Evolutionary conservation across 768 basidiomycete species (phyloP), one percentile per base, ranked within the genome.

Genomic region (Amanita molliuscula): DNA sequence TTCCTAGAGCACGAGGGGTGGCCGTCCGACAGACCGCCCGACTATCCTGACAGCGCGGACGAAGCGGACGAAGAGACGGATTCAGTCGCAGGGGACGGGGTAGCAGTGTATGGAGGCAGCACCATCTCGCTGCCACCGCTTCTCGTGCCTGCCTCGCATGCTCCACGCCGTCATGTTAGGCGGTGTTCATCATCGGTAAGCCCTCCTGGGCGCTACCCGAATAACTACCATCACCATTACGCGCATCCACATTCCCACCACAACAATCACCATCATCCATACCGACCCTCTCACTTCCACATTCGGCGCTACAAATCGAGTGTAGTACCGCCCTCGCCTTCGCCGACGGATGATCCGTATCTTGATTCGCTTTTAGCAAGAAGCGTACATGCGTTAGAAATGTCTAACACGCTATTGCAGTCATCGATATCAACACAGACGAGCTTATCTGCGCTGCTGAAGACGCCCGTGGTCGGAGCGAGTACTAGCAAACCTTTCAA

Each of bases 301-400:
- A 11, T 31, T 13, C 15, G 34, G 15, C 25, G 33, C 18, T 45
- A 16, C 25, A 45, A 20, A 20, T 5, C 50, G 21, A 29, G 20
- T n/a, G 15, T 9, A 3, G 16, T 16, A 16, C 33, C 34, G 2
- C 33, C 50, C 4, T 46, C 18, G 26, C 41, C 50, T 21, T 51
- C 50, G 44, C 45, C 51, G 15, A 46, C 56, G 57, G 43, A 61
- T 52, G 81, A 84, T 61, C 75, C 76, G 10, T 80, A 76, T 57
- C 73, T 89, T 23, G 89, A 91, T 63, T 75, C 82, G n/a, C 69
- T 91, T 13, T 73, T 91, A 1, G 85, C 80, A 51, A 79, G 88
- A 54, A 88, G 86, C 55, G 85, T 91, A 11, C 81, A 88, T 64
- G 88, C 88, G 1, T 71, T 92, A 7, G 89, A 91, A 61, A 81